Percentiles rank a stretch among this genome's conserved stretches.
Conservation (phyloP, 1,139 yeast species). For the Suhomyces maxii region DNA sequence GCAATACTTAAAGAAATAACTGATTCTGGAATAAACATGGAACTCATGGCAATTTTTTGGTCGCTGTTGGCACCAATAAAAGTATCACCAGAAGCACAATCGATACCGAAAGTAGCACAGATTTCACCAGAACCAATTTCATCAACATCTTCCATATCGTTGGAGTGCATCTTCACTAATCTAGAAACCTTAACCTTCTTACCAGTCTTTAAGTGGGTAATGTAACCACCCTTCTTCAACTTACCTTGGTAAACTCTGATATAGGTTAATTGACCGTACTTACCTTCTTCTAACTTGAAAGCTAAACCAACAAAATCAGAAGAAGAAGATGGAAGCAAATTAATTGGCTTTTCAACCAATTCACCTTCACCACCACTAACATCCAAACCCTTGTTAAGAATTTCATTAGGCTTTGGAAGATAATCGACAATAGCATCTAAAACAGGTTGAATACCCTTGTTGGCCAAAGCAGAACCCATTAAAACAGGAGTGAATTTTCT, state of each 20-base stretch:
- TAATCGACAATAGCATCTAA: constrained; percentile 95
- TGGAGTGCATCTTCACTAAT: constrained; percentile 97
- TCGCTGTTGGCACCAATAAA: constrained; percentile 75
- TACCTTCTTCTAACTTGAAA: constrained; percentile 96
- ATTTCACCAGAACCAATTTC: constrained; percentile 98
- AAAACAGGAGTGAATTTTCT: constrained; percentile 96
- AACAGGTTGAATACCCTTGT: constrained; percentile 92
- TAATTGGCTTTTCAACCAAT: constrained; percentile 65
- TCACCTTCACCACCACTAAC: constrained; percentile 42
- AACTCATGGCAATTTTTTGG: constrained; percentile 82
- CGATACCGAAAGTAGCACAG: constrained; percentile 98
- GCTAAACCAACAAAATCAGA: constrained; percentile 95
- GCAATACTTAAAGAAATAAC: constrained; percentile 89
- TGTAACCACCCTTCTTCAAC: constrained; percentile 84
- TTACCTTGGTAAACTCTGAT: constrained; percentile 96
- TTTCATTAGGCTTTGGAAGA: constrained; percentile 92
- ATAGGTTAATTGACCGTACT: constrained; percentile 95
- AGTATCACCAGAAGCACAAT: constrained; percentile 99
- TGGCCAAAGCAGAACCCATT: constrained; percentile 98
- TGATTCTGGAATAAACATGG: constrained; percentile 98
- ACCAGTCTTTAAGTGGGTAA: constrained; percentile 87
- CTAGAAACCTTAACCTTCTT: constrained; percentile 94
- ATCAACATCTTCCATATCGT: constrained; percentile 96
- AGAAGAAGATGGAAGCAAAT: constrained; percentile 68
- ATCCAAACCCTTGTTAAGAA: constrained; percentile 87